These are phyloP conservation scores for Aspergillus egyptiacus DNA, from an alignment of 495 filamentous ascomycete species.

Conservation along the genomic window DNA sequence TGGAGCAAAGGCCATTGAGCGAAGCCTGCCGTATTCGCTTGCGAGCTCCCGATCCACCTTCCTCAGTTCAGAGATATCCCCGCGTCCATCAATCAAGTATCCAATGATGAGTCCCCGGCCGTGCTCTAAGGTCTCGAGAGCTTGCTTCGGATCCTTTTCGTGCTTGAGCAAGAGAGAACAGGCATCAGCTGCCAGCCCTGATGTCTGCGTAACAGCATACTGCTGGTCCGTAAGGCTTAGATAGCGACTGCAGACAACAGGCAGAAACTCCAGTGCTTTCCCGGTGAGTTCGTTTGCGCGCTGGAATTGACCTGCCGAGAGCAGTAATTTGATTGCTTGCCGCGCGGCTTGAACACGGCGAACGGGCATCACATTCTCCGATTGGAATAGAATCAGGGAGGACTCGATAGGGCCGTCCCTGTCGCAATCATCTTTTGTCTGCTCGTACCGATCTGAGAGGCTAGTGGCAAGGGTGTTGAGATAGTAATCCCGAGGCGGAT, in stretches of 20 bases:
- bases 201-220: not conserved
- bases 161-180: not conserved
- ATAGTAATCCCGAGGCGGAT: no score
- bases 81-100: not conserved
- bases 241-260: not conserved
- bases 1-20: not conserved
- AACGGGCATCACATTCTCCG: no score
- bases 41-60: not conserved
- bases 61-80: not conserved
- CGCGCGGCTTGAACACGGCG: no score
- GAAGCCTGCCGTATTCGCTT: not conserved
- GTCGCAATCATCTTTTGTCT: no score
- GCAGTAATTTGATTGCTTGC: no score
- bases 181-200: not conserved
- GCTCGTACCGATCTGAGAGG: no score
- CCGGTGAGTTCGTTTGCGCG: no score
- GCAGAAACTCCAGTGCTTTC: not conserved
- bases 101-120: not conserved
- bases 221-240: not conserved
- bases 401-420: no score
- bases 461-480: no score
- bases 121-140: not conserved
- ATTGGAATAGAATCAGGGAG: no score
- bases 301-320: no score
- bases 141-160: not conserved